Evolutionary conservation across 202 grass and related monocot genomes (phyloP), one percentile per base, ranked within the genome.

Genomic region (Brachypodium distachyon): DNA sequence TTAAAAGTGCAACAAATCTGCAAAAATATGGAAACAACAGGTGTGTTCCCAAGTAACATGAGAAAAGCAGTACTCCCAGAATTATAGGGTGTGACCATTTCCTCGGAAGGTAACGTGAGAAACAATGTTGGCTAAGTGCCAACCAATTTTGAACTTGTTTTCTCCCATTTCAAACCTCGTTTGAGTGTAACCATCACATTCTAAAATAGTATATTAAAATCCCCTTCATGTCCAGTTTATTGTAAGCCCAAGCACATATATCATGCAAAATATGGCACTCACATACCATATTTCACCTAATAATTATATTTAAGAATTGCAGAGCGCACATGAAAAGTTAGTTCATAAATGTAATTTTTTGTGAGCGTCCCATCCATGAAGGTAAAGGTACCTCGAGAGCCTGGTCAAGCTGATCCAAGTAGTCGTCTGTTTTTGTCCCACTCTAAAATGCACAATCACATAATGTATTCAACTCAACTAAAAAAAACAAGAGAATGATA

Each of bases 361-460:
- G 65, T 2, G 31, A 61, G 13, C 28, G 66, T 13, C 66, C 21
- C 9, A 67, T 57, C 27, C n/a, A 2, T 37, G 38, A 38, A 19
- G 62, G 17, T 69, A 31, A 67, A 57, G 19, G n/a, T 92, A 94
- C 95, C 89, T 98, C 57, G 0, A 98, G 85, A 68, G 91, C 95
- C 38, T 88, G 81, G 36, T 98, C 95, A 69, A 98, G 85, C 89
- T 90, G 80, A 61, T 77, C 82, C 87, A 98, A 86, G 77, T 98
- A 94, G 41, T 94, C 89, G 41, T 94, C 87, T 43, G 89, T 94
- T 71, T 87, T 80, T 25, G 89, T 94, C 21, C 91, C 95, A 58
- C 91, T 92, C 91, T 98, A 39, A 38, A 73, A 77, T 71, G 18
- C 53, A 83, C 72, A 90, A 81, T 61, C 14, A 53, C 6, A 32